Evolutionary conservation across 495 filamentous ascomycete species (phyloP), one percentile per base, ranked within the genome.

Genomic region (Podospora sp.): DNA sequence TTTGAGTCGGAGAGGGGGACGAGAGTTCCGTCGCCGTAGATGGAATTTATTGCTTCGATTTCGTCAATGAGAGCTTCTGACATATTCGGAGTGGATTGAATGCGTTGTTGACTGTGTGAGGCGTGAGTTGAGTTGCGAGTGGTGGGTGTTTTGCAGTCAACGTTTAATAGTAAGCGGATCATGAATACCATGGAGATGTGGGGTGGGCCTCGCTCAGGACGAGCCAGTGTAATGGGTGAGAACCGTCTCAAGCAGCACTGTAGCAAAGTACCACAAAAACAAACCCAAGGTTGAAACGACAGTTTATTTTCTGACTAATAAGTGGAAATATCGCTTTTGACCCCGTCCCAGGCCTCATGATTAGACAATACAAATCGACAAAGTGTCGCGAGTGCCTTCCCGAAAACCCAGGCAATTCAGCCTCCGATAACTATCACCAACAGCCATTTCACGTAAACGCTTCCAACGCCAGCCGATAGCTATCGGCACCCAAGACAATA

Each of bases 1-100:
- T 67, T 9, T 72, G 72, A 68, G 53, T 77, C 74, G 3, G 61
- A 50, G 2, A 67, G 6, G 18, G 74, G 71, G 7, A 76, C 70
- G 24, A 97, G 79, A 6, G 90, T 91, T 50, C 82, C 78, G 18
- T 87, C 84, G 24, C 89, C 91, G 79, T 96, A 99, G 69, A 99
- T 99, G 22, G 94, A 92, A 76, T 95, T 97, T 68, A 99, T 91
- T 59, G 92, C 92, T 72, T 90, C 89, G 18, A 94, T 81, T 79
- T 99, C 95, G 79, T 97, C 92, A 49, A 73, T 75, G 24, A 97
- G 87, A 36, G 94, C 92, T 82, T 93, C 81, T 62, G 86, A 88
- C 88, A 90, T 91, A 65, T 69, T 77, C 29, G 29, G 56, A 58
- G 22, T 29, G 46, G 29, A 11, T 57, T 59, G 29, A 14, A 18